Evolutionary conservation across 2,329 filamentous ascomycete species (phyloP), one percentile per base, ranked within the genome.

Genomic region (Fusarium coffeatum): DNA sequence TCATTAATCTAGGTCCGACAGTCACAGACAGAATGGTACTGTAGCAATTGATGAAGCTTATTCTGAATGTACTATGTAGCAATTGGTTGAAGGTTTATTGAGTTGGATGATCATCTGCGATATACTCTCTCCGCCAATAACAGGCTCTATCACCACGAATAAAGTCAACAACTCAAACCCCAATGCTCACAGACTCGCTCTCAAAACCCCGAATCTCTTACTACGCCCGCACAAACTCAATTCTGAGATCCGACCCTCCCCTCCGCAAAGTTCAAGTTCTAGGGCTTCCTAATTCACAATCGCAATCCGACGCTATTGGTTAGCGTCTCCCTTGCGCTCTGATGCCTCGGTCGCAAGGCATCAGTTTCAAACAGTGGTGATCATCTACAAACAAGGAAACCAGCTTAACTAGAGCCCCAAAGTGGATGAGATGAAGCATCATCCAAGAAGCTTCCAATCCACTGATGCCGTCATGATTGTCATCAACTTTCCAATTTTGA

Each of bases 341-440:
- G 30, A 40, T 74, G 72, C 71, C 71, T 74, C 20, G 56, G 34
- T 42, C 48, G 65, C 72, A 59, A 74, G 72, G 72, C 72, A 74
- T 28, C 22, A 9, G 13, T 12, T 6, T n/a, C 5, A 10, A 37
- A 37, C 32, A 8, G n/a, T 28, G 50, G 48, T 40, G 68, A 66
- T 64, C 68, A 37, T 23, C 59, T 18, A 71, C 67, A 42, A 71
- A 68, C 64, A 59, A 69, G 66, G 69, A 68, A 73, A 66, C 34
- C 23, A 71, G 68, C 68, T 71, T 40, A 30, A 30, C 56, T 41
- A 55, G 45, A 55, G 37, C 30, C 34, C 34, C 34, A 18, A 46
- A 28, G 49, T 64, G 62, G 45, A 40, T 55, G 49, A 57, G 30
- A 48, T 30, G 12, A 7, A 62, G 57, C 66, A 40, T 34, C 59